Base-by-base conservation (phyloP, 495 filamentous ascomycete genomes). In the Annulohypoxylon maeteangense region DNA sequence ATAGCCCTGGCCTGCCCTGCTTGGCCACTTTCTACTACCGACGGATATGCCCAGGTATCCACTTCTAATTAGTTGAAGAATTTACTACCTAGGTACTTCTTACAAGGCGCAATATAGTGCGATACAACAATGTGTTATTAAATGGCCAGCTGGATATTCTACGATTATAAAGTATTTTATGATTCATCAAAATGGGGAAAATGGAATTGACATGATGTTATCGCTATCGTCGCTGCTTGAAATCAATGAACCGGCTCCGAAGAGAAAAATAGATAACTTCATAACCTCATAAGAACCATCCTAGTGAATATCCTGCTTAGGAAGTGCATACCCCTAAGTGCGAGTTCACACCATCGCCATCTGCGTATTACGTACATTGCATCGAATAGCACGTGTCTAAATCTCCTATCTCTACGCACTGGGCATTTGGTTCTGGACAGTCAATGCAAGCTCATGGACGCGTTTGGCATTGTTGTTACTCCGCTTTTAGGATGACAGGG, bases 171-270 rank as follows among this genome's bases (percentile, higher is more conserved):
- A 36, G 0, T 4, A 14, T 5, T 4, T 32, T 7, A 44, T 14
- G 7, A 10, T 47, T 20, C 36, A 12, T n/a, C n/a, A 4, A 23
- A 31, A 1, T 12, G n/a, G 12, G 40, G 0, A 36, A 44, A 62
- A 45, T 67, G 47, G 22, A 34, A 61, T 67, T 14, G 25, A 40
- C 34, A 40, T 57, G n/a, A 27, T 65, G 40, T 12, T 65, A 65
- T 65, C 40, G 53, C 51, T 65, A 40, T 27, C 20, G 22, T 25
- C 29, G 47, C 62, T 56, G 45, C n/a, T 29, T 18, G 25, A 59
- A 59, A 25, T 16, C 56, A 27, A 31, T 45, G 38, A 59, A 59
- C 55, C 20, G 47, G 45, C 55, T 61, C 23, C 25, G 7, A 61
- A 54, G 7, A 55, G 27, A 45, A 31, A 45, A 20, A 38, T 54